phyloP scores from a whole-genome alignment of 148 eudicot species.

The Rhododendron mucronatum region DNA sequence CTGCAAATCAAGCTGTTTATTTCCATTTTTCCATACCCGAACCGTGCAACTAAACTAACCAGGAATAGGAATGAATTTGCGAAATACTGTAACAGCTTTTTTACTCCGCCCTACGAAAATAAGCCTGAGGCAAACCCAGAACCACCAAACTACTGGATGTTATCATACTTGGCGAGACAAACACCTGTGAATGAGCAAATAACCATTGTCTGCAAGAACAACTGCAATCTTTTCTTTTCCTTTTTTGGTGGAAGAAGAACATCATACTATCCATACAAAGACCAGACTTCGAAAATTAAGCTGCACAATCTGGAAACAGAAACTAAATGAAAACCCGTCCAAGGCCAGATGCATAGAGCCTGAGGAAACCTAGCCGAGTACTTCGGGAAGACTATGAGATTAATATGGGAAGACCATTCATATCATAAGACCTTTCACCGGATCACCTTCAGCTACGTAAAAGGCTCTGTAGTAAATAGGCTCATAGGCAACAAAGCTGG shows the following conservation, averaged over 20 bases:
- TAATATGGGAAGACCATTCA: background rate
- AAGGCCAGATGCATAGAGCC: background rate
- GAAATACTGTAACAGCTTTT: background rate
- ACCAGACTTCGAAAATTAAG: background rate
- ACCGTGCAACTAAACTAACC: background rate
- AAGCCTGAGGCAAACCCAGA: background rate
- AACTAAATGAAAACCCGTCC: background rate
- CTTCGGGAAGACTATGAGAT: background rate
- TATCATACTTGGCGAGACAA: no score
- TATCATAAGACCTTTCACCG: background rate
- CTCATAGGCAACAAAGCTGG: background rate
- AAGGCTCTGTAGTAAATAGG: background rate
- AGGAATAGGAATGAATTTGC: background rate
- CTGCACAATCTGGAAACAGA: background rate
- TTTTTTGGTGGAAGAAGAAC: background rate
- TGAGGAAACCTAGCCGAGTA: background rate
- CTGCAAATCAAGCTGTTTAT: background rate
- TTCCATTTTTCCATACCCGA: no score
- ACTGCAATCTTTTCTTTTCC: background rate
- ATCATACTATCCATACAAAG: background rate
- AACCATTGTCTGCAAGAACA: background rate
- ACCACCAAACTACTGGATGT: background rate
- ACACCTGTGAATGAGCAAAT: background rate
- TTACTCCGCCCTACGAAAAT: background rate
- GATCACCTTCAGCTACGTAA: background rate